Percentiles rank a stretch among this genome's conserved stretches.
Conservation (phyloP, 179 eudicot species). For the Silene coronaria region DNA sequence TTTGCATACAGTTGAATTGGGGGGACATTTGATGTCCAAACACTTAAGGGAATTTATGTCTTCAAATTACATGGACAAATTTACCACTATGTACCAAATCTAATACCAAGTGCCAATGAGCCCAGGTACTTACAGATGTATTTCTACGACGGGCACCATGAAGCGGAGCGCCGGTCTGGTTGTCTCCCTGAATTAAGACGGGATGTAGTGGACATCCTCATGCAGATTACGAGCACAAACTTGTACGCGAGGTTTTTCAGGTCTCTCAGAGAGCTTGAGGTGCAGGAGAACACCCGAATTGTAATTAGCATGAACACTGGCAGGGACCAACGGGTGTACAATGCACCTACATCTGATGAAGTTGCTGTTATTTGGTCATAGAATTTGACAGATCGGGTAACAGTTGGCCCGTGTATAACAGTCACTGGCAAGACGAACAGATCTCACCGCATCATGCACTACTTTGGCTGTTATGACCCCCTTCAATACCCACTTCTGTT, state of each 20-base stretch:
- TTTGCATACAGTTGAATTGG: not conserved
- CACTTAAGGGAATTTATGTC: not conserved
- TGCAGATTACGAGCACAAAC: not conserved
- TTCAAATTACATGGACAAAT: not conserved
- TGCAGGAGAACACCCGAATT: not conserved
- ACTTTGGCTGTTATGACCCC: conserved; percentile 18
- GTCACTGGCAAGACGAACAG: not conserved
- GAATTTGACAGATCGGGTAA: not conserved
- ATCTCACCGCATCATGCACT: not conserved
- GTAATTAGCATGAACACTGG: not conserved
- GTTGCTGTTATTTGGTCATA: not conserved
- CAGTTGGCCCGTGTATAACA: not conserved
- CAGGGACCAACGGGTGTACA: not conserved
- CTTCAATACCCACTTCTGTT: not conserved
- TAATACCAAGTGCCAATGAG: not conserved
- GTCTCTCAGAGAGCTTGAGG: not conserved
- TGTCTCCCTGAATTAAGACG: not conserved
- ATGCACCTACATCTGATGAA: not conserved
- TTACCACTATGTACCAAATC: not conserved
- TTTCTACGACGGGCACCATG: conserved; percentile 8
- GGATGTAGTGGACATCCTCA: not conserved
- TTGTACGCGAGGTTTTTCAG: not conserved
- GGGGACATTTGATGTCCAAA: not conserved
- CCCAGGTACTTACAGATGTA: not conserved
- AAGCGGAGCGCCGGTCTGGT: not conserved